Conservation (phyloP, 768 basidiomycete genomes). For the Cystofilobasidium capitatum region DNA sequence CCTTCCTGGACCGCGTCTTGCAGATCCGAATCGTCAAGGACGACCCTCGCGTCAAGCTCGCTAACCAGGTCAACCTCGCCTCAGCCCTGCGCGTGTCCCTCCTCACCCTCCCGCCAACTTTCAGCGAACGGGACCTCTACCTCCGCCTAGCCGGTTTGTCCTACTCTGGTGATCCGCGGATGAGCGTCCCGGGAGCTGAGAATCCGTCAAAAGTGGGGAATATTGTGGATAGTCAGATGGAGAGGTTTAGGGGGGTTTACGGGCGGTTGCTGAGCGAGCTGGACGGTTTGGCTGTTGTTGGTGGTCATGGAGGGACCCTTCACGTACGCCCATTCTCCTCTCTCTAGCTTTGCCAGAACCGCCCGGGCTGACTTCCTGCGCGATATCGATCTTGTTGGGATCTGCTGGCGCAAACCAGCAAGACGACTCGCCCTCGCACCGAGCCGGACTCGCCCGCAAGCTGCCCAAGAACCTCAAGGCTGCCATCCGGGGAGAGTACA, state of each 20-base stretch:
- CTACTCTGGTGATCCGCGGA: constrained; percentile 74
- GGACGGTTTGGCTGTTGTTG: constrained; percentile 23
- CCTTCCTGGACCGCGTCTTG: constrained; percentile 3
- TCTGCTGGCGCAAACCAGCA: constrained; percentile 44
- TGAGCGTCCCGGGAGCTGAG: constrained; percentile 78
- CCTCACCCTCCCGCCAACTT: constrained; percentile 69
- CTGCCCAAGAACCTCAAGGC: constrained; percentile 60
- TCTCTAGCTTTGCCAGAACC: neutral
- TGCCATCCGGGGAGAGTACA: constrained; percentile 24
- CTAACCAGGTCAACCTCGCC: constrained; percentile 85
- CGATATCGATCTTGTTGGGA: neutral
- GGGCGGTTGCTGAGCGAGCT: constrained; percentile 41
- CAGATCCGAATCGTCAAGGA: constrained; percentile 74
- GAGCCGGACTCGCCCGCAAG: constrained; percentile 65
- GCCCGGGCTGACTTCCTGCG: neutral
- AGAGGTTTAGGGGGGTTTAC: constrained; percentile 82
- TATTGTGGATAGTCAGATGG: constrained; percentile 71
- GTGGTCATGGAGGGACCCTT: constrained; percentile 9
- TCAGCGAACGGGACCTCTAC: constrained; percentile 73
- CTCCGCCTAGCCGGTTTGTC: constrained; percentile 74
- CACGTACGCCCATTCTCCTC: constrained; percentile 9
- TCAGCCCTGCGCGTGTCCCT: constrained; percentile 85
- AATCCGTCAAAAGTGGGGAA: constrained; percentile 89
- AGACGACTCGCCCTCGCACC: constrained; percentile 58
- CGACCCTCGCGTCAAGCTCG: constrained; percentile 80